Evolutionary conservation across 1,139 yeast species (phyloP).

Genomic region (Zygosaccharomyces sapae): DNA sequence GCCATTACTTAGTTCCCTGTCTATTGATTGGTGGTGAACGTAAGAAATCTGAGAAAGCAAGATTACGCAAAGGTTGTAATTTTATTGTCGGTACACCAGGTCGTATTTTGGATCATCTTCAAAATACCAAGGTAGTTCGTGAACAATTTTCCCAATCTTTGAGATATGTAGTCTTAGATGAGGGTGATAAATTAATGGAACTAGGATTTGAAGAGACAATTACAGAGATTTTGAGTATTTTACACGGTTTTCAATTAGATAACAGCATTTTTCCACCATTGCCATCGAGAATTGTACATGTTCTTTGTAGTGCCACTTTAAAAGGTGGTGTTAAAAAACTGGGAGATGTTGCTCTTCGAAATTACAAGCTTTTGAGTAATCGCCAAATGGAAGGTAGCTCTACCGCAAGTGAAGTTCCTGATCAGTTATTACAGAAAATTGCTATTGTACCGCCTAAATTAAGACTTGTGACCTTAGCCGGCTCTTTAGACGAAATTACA

Average conservation of each 20-base stretch:
- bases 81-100: constrained; percentile 92
- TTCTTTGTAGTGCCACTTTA: constrained; percentile 92
- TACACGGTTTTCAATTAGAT: constrained; percentile 47
- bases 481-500: constrained; percentile 52
- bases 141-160: constrained; percentile 65
- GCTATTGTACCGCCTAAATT: constrained; percentile 87
- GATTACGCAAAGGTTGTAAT: constrained; percentile 85
- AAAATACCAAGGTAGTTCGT: constrained; percentile 72
- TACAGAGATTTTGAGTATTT: constrained; percentile 60
- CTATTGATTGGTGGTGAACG: constrained; percentile 93
- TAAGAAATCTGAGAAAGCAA: constrained; percentile 86
- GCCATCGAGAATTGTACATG: constrained; percentile 68
- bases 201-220: constrained; percentile 94
- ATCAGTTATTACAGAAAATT: constrained; percentile 75
- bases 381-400: constrained; percentile 37
- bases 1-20: constrained; percentile 85
- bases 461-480: constrained; percentile 75
- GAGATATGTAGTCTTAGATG: constrained; percentile 84
- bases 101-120: constrained; percentile 85
- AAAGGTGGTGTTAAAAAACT: constrained; percentile 74
- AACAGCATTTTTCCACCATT: constrained; percentile 48
- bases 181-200: constrained; percentile 93
- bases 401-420: constrained; percentile 61
- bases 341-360: constrained; percentile 67
- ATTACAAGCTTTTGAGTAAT: constrained; percentile 63